These are phyloP conservation scores for Lonicera japonica DNA, from an alignment of 129 eudicot species.

Conservation along the genomic window DNA sequence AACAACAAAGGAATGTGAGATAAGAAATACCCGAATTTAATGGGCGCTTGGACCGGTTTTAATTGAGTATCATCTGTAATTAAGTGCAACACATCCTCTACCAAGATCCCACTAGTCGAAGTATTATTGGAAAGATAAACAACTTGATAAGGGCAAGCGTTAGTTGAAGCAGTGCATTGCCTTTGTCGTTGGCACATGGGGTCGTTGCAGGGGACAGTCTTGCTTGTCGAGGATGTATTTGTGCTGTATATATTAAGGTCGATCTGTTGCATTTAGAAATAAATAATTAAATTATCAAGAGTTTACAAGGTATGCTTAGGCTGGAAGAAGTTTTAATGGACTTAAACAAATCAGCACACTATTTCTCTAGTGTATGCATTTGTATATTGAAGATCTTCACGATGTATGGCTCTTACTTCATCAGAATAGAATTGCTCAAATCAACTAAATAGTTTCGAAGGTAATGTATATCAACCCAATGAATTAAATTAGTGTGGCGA, in stretches of 20 bases:
- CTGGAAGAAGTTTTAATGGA: too few relatives aligned
- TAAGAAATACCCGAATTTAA: constrained; percentile 69
- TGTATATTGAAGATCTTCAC: too few relatives aligned
- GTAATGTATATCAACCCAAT: too few relatives aligned
- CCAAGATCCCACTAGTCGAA: constrained; percentile 69
- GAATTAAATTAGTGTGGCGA: too few relatives aligned
- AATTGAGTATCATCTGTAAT: constrained; percentile 36
- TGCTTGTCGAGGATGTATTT: constrained; percentile 57
- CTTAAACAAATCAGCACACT: too few relatives aligned
- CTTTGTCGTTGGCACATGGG: constrained; percentile 38
- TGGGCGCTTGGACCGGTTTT: constrained; percentile 49
- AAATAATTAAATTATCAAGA: neutral
- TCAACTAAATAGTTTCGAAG: too few relatives aligned
- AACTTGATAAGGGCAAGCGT: constrained; percentile 68
- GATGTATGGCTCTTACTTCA: too few relatives aligned
- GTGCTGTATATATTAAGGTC: constrained; percentile 79
- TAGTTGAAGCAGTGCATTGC: constrained; percentile 41
- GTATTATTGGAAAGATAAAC: constrained; percentile 63
- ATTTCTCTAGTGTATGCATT: too few relatives aligned
- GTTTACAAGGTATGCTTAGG: too few relatives aligned
- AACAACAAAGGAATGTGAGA: neutral
- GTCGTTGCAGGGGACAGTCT: constrained; percentile 56
- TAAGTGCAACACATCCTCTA: constrained; percentile 76
- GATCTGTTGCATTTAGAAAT: constrained; percentile 26
- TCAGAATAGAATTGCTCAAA: too few relatives aligned